phyloP scores from a whole-genome alignment of 2,329 filamentous ascomycete species.

The Salinomyces thailandicus region DNA sequence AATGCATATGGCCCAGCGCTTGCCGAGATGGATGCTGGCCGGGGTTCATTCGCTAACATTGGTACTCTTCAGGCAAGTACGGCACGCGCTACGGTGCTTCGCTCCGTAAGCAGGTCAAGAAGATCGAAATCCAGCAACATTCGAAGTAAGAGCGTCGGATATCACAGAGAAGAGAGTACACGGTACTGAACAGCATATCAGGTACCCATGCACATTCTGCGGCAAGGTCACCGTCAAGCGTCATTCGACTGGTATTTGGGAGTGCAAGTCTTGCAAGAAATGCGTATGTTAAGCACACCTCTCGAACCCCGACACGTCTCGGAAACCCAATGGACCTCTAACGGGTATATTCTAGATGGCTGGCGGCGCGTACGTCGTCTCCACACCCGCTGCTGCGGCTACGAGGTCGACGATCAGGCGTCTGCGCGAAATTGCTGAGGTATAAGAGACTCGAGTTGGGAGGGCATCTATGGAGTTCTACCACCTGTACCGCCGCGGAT shows the following conservation, averaged over 20 bases:
- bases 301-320: no score
- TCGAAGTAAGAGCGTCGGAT: slow-evolving; percentile 1
- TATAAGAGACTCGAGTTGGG: slow-evolving; percentile 41
- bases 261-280: slow-evolving; percentile 94
- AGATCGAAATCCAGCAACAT: slow-evolving; percentile 99
- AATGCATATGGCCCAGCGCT: no score
- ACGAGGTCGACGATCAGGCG: slow-evolving; percentile 94
- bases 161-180: neutral
- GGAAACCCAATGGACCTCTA: no score
- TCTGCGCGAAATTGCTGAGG: slow-evolving; percentile 94
- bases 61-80: slow-evolving; percentile 52
- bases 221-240: slow-evolving; percentile 74
- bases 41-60: no score
- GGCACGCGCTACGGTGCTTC: slow-evolving; percentile 98
- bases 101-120: slow-evolving; percentile 99
- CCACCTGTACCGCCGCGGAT: neutral
- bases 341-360: slow-evolving; percentile 49
- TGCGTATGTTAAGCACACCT: slow-evolving; percentile 27
- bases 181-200: slow-evolving; percentile 39
- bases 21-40: no score
- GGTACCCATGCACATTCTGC: slow-evolving; percentile 97
- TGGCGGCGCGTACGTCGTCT: slow-evolving; percentile 87
- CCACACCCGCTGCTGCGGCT: slow-evolving; percentile 84
- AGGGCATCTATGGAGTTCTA: slow-evolving; percentile 16
- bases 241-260: slow-evolving; percentile 88